Conservation (phyloP, 306 rosid genomes). For the Purshia tridentata region DNA sequence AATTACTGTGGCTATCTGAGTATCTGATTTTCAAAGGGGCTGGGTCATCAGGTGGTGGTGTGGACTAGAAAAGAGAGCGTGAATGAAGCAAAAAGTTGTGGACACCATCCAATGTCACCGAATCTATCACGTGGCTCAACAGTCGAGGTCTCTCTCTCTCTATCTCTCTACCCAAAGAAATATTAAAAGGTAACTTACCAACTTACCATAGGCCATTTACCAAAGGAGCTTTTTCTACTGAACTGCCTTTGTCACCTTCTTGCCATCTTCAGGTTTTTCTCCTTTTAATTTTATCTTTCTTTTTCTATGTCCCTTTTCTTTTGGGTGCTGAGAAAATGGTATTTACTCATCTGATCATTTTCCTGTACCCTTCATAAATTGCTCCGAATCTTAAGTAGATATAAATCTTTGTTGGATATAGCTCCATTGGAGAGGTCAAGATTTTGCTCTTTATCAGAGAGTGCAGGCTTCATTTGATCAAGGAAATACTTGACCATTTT, state of each 20-base stretch:
- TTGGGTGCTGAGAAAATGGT: no score
- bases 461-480: no score
- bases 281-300: background rate
- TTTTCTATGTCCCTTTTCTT: background rate
- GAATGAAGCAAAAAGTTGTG: conserved; percentile 54
- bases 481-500: no score
- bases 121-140: conserved; percentile 73
- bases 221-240: conserved; percentile 1
- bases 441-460: no score
- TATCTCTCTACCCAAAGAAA: conserved; percentile 21
- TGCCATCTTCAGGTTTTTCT: no score
- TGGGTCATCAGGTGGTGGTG: conserved; percentile 38
- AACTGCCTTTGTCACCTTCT: conserved; percentile 6
- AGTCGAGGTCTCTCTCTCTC: conserved; percentile 44
- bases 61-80: conserved; percentile 43
- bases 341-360: no score
- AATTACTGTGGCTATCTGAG: background rate
- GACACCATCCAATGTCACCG: conserved; percentile 50
- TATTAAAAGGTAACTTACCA: conserved; percentile 42
- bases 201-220: conserved; percentile 20
- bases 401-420: no score
- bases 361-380: no score
- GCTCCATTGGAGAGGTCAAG: no score
- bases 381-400: no score
- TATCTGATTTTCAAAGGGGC: background rate